A percentile compares a stretch with the other conserved stretches of the same genome.
phyloP scores from a whole-genome alignment of 129 eudicot species.

The Arctium minus region DNA sequence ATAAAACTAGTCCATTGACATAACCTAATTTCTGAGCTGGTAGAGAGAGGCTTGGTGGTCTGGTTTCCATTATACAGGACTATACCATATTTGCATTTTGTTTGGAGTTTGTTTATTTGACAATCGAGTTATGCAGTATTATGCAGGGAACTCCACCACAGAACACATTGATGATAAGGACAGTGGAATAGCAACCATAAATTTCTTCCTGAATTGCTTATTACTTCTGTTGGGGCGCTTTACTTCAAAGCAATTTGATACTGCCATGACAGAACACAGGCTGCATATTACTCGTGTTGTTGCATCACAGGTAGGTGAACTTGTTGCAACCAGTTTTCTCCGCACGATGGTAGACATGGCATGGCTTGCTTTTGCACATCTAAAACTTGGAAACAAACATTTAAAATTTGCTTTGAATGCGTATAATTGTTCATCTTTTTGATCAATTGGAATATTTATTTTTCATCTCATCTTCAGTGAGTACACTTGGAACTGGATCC shows the following conservation, averaged over 20 bases:
- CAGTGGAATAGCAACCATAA: conserved; percentile 60
- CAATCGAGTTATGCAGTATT: conserved; percentile 46
- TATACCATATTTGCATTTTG: neutral
- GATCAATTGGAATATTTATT: neutral
- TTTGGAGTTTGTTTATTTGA: conserved; percentile 11
- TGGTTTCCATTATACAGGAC: neutral
- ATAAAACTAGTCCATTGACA: neutral
- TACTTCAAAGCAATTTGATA: conserved; percentile 58
- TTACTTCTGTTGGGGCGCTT: conserved; percentile 76
- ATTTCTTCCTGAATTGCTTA: conserved; percentile 80
- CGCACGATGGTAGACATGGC: neutral
- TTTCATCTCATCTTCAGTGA: neutral
- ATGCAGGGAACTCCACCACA: conserved; percentile 53
- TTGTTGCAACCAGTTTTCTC: conserved; percentile 1
- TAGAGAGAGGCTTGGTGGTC: neutral
- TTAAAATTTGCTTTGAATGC: neutral
- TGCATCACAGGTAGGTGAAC: conserved; percentile 61
- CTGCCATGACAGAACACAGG: conserved; percentile 54
- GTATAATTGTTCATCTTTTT: neutral
- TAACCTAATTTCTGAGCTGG: neutral
- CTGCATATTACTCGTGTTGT: conserved; percentile 52
- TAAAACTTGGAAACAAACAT: neutral
- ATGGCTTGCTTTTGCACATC: neutral
- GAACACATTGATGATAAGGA: conserved; percentile 40
- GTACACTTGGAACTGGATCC: neutral